Evolutionary conservation across 768 basidiomycete genomes (phyloP).

Genomic region (Cystofilobasidium ferigula): DNA sequence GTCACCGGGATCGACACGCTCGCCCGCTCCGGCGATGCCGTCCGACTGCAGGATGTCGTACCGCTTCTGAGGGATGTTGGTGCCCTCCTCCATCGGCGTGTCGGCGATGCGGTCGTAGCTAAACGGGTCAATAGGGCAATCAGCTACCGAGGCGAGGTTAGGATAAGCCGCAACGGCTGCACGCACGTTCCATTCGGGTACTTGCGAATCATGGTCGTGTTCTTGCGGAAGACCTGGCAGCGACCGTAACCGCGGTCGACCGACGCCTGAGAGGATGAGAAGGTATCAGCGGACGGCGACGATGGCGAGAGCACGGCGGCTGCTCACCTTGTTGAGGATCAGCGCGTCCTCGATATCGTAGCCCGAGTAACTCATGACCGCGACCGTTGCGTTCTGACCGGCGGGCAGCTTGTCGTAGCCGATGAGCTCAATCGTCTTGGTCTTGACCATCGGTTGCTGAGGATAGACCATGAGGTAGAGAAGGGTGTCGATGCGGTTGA

Average conservation of each 20-base stretch:
- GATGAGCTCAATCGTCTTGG: constrained; percentile 91
- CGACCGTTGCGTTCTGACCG: constrained; percentile 95
- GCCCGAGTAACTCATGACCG: constrained; percentile 98
- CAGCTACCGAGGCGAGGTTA: neutral
- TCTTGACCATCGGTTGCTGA: constrained; percentile 99
- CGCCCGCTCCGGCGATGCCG: constrained; percentile 88
- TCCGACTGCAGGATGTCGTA: constrained; percentile 86
- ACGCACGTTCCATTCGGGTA: constrained; percentile 95
- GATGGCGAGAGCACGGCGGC: too few relatives aligned
- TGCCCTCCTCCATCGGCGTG: constrained; percentile 65
- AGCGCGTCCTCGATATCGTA: constrained; percentile 99
- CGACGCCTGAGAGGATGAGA: constrained; percentile 53
- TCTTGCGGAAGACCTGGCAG: constrained; percentile 94
- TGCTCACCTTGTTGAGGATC: constrained; percentile 74
- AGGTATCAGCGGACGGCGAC: neutral
- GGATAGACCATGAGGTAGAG: constrained; percentile 97
- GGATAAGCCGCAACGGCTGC: neutral
- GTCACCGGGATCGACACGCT: constrained; percentile 82
- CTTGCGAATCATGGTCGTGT: constrained; percentile 82
- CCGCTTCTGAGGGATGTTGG: constrained; percentile 64
- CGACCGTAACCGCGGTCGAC: constrained; percentile 94
- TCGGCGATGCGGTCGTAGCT: constrained; percentile 92
- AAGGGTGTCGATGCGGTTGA: constrained; percentile 92
- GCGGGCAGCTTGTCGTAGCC: constrained; percentile 95
- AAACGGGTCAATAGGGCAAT: neutral